Conservation (phyloP, 768 basidiomycete genomes). For the Tubosaeta brunneosetosa region DNA sequence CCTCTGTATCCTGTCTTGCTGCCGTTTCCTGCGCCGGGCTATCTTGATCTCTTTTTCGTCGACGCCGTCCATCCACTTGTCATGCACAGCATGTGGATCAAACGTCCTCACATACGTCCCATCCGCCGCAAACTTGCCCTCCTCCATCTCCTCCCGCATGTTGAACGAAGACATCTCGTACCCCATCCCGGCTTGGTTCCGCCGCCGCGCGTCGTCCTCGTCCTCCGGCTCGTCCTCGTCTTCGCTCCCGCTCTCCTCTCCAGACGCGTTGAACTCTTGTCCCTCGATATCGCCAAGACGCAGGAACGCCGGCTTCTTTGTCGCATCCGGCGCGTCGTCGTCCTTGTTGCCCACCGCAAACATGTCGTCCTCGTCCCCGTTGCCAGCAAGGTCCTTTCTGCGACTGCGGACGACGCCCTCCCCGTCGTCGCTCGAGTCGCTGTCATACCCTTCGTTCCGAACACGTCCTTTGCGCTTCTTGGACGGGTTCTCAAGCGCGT, state of each 20-base stretch:
- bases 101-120: constrained; percentile 81
- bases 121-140: constrained; percentile 94
- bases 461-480: constrained; percentile 66
- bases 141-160: constrained; percentile 98
- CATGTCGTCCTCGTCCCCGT: constrained; percentile 75
- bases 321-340: constrained; percentile 38
- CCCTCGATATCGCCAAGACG: constrained; percentile 95
- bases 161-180: constrained; percentile 94
- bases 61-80: constrained; percentile 92
- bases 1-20: constrained; percentile 67
- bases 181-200: constrained; percentile 86
- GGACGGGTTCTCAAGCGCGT: constrained; percentile 62
- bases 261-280: constrained; percentile 67
- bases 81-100: constrained; percentile 89
- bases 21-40: constrained; percentile 70
- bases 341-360: constrained; percentile 63
- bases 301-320: constrained; percentile 68
- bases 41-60: constrained; percentile 82
- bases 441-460: constrained; percentile 86
- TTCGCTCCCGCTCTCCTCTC: constrained; percentile 35
- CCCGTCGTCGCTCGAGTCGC: constrained; percentile 91
- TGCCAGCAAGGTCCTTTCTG: constrained; percentile 48
- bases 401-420: constrained; percentile 90
- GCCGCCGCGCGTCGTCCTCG: constrained; percentile 73
- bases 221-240: constrained; percentile 49